A percentile compares a stretch with the other conserved stretches of the same genome.
Evolutionary conservation across 148 eudicot genomes (phyloP).

Genomic region (Amaranthus palmeri): DNA sequence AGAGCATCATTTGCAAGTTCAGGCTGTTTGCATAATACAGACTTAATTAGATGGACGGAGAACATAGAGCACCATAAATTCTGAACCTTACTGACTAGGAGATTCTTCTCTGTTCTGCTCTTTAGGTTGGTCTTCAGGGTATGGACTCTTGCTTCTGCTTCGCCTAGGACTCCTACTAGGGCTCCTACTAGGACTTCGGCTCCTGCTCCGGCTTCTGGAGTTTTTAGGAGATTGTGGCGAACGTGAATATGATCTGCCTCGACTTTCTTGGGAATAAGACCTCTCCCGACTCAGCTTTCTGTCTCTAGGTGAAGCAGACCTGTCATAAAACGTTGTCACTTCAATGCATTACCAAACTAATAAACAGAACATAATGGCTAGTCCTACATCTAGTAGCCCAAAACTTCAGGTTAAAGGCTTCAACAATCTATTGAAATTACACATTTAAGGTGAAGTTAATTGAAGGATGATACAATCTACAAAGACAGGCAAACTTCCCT

Average conservation of each 20-base stretch:
- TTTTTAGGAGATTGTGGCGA: constrained; percentile 35
- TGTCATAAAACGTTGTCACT: constrained; percentile 26
- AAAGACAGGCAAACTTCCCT: background rate
- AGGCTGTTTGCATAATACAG: background rate
- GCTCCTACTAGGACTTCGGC: constrained; percentile 31
- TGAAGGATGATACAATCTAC: background rate
- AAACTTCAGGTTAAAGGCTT: background rate
- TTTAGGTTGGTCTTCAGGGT: constrained; percentile 32
- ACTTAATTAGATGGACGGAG: background rate
- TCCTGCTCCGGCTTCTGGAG: constrained; percentile 44
- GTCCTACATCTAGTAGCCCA: background rate
- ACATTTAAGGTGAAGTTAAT: background rate
- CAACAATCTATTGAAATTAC: background rate
- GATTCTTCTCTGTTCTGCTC: constrained; percentile 43
- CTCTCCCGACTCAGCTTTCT: constrained; percentile 60
- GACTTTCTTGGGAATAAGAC: constrained; percentile 43
- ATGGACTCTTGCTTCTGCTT: constrained; percentile 44
- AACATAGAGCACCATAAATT: background rate
- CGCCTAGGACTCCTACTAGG: constrained; percentile 28
- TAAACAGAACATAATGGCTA: background rate
- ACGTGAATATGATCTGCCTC: constrained; percentile 35
- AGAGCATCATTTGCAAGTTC: constrained; percentile 1
- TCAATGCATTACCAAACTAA: constrained; percentile 4
- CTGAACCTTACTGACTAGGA: constrained; percentile 34
- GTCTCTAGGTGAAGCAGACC: constrained; percentile 75